phyloP scores from a whole-genome alignment of 1,284 basidiomycete genomes.

The Termitomyces sp. region DNA sequence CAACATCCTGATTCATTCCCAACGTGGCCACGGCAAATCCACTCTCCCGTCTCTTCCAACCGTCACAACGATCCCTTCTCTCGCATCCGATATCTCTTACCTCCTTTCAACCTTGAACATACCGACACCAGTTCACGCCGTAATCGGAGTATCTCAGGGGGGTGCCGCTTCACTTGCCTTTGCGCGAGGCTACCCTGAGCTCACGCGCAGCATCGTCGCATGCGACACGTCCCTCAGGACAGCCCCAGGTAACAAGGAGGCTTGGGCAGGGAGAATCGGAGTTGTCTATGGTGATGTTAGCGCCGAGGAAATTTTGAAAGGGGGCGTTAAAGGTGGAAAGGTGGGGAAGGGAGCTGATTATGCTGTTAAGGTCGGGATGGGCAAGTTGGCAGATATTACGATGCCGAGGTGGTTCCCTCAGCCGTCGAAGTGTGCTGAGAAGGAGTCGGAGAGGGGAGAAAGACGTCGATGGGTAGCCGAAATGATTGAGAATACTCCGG shows the following conservation, averaged over 20 bases:
- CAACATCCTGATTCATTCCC: conserved; percentile 44
- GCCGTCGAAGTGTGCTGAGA: conserved; percentile 15
- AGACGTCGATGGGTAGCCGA: conserved; percentile 27
- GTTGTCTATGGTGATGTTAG: conserved; percentile 26
- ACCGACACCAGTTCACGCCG: conserved; percentile 31
- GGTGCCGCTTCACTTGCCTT: conserved; percentile 43
- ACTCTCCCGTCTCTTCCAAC: conserved; percentile 24
- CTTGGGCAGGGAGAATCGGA: conserved; percentile 41
- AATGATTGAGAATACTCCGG: conserved; percentile 35
- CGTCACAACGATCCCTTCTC: conserved; percentile 28
- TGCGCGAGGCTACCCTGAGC: conserved; percentile 26
- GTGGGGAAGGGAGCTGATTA: conserved; percentile 22
- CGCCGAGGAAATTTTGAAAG: conserved; percentile 14
- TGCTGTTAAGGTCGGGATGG: conserved; percentile 34
- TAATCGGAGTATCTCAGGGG: conserved; percentile 49
- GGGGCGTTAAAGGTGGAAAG: conserved; percentile 7
- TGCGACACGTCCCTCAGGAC: conserved; percentile 44
- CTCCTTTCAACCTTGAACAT: conserved; percentile 31
- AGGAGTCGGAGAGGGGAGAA: conserved; percentile 10
- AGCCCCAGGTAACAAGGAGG: conserved; percentile 37
- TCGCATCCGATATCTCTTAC: conserved; percentile 39
- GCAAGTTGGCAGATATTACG: conserved; percentile 34
- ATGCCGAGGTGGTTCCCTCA: conserved; percentile 41
- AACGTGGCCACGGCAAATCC: conserved; percentile 44
- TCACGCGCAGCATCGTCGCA: conserved; percentile 32